phyloP scores from a whole-genome alignment of 139 green algal species.

The Coccomyxa sp. region DNA sequence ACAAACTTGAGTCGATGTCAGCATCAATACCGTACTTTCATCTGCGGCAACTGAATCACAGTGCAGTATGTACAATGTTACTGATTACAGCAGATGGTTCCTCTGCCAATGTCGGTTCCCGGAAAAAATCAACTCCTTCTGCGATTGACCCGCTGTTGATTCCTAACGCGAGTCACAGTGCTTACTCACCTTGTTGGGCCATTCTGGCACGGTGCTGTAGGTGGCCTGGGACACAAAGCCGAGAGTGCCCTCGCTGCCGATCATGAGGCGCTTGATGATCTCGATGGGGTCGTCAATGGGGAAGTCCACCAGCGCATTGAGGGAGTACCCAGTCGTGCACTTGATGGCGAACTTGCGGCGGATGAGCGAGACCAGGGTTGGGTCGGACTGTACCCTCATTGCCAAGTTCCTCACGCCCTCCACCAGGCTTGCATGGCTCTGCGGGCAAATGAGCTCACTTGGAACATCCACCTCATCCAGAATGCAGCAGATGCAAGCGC shows the following conservation, averaged over 20 bases:
- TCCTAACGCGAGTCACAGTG: not conserved
- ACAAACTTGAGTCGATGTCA: not conserved
- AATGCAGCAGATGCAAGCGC: not conserved
- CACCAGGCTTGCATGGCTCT: conserved; percentile 69
- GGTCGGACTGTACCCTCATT: conserved; percentile 70
- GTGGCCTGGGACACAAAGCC: conserved; percentile 86
- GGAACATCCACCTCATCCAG: not conserved
- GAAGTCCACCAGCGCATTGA: conserved; percentile 95
- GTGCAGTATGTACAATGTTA: not conserved
- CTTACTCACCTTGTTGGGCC: conserved; percentile 68
- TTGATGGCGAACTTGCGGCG: conserved; percentile 98
- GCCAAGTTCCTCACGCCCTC: conserved; percentile 73
- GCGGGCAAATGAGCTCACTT: conserved; percentile 9
- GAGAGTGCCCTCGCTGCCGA: conserved; percentile 91
- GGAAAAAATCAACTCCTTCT: not conserved
- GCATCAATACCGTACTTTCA: too few species aligned
- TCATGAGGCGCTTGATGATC: conserved; percentile 94
- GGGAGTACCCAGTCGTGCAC: conserved; percentile 92
- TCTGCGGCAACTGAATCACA: not conserved
- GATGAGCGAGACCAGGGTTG: conserved; percentile 84
- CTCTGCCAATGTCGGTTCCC: too few species aligned
- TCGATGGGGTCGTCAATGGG: conserved; percentile 84
- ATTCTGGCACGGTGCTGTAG: conserved; percentile 92
- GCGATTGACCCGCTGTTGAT: not conserved
- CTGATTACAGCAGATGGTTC: not conserved